Conservation (phyloP, 306 rosid species). For the Vigna trinervia region DNA sequence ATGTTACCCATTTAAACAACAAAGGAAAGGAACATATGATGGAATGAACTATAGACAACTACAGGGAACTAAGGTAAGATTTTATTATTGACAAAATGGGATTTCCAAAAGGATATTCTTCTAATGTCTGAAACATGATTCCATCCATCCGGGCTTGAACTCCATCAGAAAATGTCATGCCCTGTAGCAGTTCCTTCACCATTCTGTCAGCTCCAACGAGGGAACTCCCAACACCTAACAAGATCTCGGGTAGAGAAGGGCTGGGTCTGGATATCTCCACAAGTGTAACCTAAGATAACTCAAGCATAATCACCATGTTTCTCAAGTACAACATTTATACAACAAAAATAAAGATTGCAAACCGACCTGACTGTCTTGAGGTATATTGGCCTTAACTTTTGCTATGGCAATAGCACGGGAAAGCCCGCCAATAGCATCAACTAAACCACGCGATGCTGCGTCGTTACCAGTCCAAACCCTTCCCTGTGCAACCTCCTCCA, state of each 20-base stretch:
- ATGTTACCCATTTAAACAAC: not conserved
- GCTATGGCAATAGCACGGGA: slow-evolving; percentile 94
- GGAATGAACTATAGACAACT: slow-evolving; percentile 38
- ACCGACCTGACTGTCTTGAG: slow-evolving; percentile 76
- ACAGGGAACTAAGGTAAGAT: slow-evolving; percentile 70
- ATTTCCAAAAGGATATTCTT: slow-evolving; percentile 64
- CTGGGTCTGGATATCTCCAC: slow-evolving; percentile 82
- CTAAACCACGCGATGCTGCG: slow-evolving; percentile 82
- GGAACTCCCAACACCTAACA: slow-evolving; percentile 66
- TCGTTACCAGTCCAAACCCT: slow-evolving; percentile 93
- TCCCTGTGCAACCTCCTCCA: slow-evolving; percentile 94
- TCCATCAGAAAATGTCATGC: slow-evolving; percentile 65
- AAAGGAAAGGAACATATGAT: not conserved
- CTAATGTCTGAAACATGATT: slow-evolving; percentile 73
- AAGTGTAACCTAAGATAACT: slow-evolving; percentile 67
- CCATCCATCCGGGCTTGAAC: slow-evolving; percentile 97
- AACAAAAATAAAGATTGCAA: slow-evolving; percentile 19
- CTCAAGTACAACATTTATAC: slow-evolving; percentile 29
- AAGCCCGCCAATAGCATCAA: slow-evolving; percentile 93
- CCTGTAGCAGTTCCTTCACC: slow-evolving; percentile 66
- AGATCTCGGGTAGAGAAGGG: slow-evolving; percentile 69
- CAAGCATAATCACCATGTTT: slow-evolving; percentile 38
- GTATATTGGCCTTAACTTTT: slow-evolving; percentile 85
- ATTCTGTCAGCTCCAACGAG: slow-evolving; percentile 69
- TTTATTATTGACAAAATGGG: slow-evolving; percentile 66